Conservation (phyloP, 2,329 filamentous ascomycete species). For the Cladosporium colombiae region DNA sequence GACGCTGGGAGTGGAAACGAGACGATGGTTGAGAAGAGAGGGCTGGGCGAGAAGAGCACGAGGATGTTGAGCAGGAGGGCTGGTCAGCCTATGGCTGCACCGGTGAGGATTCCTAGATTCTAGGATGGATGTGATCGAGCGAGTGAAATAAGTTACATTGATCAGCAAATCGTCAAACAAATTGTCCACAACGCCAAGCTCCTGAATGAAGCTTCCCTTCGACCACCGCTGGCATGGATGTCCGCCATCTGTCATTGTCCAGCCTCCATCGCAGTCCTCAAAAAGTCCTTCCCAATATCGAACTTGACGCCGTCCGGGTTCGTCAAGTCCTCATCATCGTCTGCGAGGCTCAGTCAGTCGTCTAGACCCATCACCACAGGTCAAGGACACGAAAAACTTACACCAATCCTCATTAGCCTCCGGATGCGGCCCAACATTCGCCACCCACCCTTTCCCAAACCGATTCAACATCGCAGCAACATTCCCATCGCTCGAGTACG, state of each 20-base stretch:
- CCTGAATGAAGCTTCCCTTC: background rate
- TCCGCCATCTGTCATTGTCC: background rate
- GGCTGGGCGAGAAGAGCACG: background rate
- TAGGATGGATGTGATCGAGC: background rate
- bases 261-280: background rate
- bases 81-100: background rate
- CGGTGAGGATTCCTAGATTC: conserved; percentile 1
- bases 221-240: background rate
- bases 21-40: conserved; percentile 16
- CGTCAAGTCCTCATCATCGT: background rate
- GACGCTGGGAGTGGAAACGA: conserved; percentile 10
- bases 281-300: conserved; percentile 3
- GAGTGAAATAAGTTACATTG: background rate
- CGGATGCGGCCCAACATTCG: conserved; percentile 27
- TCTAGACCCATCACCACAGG: background rate
- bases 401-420: conserved; percentile 29
- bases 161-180: background rate
- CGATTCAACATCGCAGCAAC: conserved; percentile 24
- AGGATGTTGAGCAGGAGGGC: conserved; percentile 14
- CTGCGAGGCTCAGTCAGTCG: background rate
- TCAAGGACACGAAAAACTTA: conserved; percentile 19
- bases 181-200: background rate
- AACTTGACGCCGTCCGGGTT: conserved; percentile 5
- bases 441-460: conserved; percentile 28
- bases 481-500: conserved; percentile 28